These are phyloP conservation scores for Cladosporium phlei DNA, from an alignment of 2,329 filamentous ascomycete genomes.

Conservation along the genomic window DNA sequence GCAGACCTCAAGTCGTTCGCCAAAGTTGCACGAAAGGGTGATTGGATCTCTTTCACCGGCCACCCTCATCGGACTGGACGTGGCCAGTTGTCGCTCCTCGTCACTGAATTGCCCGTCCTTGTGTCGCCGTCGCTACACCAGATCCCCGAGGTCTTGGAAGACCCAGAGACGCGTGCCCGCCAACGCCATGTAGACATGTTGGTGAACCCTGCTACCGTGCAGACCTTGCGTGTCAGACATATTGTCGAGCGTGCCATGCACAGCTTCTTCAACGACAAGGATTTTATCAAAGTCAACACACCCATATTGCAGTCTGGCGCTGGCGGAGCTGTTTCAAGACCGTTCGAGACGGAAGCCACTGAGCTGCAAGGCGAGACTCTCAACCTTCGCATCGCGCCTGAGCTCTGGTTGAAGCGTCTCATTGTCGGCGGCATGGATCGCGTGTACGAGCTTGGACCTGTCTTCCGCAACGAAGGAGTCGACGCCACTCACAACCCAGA, in stretches of 20 bases:
- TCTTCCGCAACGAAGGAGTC: conserved; percentile 84
- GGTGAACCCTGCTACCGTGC: conserved; percentile 62
- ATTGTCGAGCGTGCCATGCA: conserved; percentile 70
- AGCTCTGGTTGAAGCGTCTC: conserved; percentile 90
- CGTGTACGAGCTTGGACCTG: conserved; percentile 88
- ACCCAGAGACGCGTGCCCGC: conserved; percentile 67
- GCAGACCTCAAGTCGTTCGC: conserved; percentile 56
- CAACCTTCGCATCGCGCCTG: conserved; percentile 82
- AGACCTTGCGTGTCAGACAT: conserved; percentile 69
- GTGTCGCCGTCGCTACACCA: conserved; percentile 75
- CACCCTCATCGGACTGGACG: conserved; percentile 62
- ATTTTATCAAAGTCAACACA: conserved; percentile 84
- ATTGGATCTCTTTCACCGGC: conserved; percentile 69
- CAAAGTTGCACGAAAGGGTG: conserved; percentile 69
- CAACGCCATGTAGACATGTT: conserved; percentile 84
- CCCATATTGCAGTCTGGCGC: conserved; percentile 79
- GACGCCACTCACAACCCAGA: conserved; percentile 94
- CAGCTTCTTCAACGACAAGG: conserved; percentile 63
- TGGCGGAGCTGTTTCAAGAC: conserved; percentile 80
- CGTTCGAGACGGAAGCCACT: conserved; percentile 75
- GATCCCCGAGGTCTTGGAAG: conserved; percentile 65
- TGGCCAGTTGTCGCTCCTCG: conserved; percentile 73
- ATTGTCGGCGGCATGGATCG: conserved; percentile 82
- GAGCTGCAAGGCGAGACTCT: conserved; percentile 69
- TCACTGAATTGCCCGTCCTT: conserved; percentile 62